These are phyloP conservation scores for Chaetomium sp. DNA, from an alignment of 2,329 filamentous ascomycete species.

Conservation along the genomic window DNA sequence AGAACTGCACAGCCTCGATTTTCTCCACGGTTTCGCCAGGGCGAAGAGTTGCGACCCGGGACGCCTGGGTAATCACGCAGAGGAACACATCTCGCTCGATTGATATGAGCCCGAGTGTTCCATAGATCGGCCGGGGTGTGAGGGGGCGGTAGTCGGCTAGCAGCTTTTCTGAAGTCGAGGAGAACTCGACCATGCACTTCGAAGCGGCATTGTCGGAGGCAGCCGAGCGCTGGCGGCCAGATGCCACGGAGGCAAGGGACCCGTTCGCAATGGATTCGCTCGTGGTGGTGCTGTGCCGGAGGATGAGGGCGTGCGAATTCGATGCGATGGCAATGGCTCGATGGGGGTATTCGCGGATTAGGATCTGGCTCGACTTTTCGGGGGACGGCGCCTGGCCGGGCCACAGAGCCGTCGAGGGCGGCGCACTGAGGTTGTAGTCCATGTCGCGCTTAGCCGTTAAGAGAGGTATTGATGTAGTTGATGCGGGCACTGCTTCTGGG, in stretches of 20 bases:
- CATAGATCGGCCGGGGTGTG: slow-evolving; percentile 67
- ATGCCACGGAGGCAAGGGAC: slow-evolving; percentile 48
- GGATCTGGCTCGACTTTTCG: slow-evolving; percentile 65
- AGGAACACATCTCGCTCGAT: slow-evolving; percentile 81
- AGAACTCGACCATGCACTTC: slow-evolving; percentile 85
- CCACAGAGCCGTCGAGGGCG: slow-evolving; percentile 36
- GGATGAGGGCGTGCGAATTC: slow-evolving; percentile 70
- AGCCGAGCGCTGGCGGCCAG: slow-evolving; percentile 38
- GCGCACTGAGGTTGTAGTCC: slow-evolving; percentile 37
- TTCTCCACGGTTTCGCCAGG: slow-evolving; percentile 85
- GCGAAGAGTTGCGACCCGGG: slow-evolving; percentile 71
- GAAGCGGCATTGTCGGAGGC: slow-evolving; percentile 41
- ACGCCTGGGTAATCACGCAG: slow-evolving; percentile 76
- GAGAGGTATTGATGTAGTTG: slow-evolving; percentile 5
- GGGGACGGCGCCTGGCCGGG: slow-evolving; percentile 42
- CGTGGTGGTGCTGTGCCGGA: slow-evolving; percentile 68
- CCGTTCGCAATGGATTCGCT: slow-evolving; percentile 53
- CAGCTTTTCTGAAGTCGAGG: slow-evolving; percentile 55
- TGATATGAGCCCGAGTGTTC: slow-evolving; percentile 82
- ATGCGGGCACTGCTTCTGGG: not conserved
- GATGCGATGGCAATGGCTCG: slow-evolving; percentile 84
- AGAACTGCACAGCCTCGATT: slow-evolving; percentile 83
- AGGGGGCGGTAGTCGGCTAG: slow-evolving; percentile 71
- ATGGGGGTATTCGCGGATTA: slow-evolving; percentile 79
- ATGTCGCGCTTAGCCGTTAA: slow-evolving; percentile 30